phyloP scores from a whole-genome alignment of 2,329 filamentous ascomycete genomes.

The Knufia petricola region DNA sequence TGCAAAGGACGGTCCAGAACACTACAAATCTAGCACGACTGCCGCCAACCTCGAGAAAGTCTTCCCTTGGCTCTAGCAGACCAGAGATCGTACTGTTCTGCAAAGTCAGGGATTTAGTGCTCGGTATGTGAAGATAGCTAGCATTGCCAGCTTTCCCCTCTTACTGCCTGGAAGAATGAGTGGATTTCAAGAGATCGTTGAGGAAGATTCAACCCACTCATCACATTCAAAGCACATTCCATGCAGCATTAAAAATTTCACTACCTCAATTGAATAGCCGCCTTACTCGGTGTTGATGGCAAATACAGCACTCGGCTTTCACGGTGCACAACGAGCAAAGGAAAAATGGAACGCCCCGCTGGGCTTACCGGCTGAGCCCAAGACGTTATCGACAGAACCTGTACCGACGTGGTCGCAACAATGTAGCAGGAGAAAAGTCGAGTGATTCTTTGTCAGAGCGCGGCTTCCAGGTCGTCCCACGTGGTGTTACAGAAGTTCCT shows the following conservation, averaged over 20 bases:
- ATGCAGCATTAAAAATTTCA: constrained; percentile 29
- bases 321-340: constrained; percentile 11
- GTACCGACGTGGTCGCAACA: neutral
- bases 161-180: constrained; percentile 20
- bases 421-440: neutral
- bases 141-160: constrained; percentile 26
- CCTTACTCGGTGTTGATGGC: constrained; percentile 15
- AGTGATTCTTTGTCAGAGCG: neutral
- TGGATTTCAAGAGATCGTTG: neutral
- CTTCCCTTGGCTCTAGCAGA: constrained; percentile 23
- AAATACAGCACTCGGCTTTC: constrained; percentile 14
- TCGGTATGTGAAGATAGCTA: constrained; percentile 25
- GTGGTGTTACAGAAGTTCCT: neutral
- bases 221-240: constrained; percentile 26
- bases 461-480: neutral
- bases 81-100: constrained; percentile 24
- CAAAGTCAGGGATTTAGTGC: constrained; percentile 28
- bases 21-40: constrained; percentile 20
- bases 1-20: constrained; percentile 28
- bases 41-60: constrained; percentile 19
- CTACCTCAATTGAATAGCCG: constrained; percentile 24
- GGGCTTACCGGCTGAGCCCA: neutral
- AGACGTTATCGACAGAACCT: neutral
- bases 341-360: constrained; percentile 4
- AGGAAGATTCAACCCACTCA: neutral